phyloP scores from a whole-genome alignment of 345 rosid species.

The Arabis hirsuta region DNA sequence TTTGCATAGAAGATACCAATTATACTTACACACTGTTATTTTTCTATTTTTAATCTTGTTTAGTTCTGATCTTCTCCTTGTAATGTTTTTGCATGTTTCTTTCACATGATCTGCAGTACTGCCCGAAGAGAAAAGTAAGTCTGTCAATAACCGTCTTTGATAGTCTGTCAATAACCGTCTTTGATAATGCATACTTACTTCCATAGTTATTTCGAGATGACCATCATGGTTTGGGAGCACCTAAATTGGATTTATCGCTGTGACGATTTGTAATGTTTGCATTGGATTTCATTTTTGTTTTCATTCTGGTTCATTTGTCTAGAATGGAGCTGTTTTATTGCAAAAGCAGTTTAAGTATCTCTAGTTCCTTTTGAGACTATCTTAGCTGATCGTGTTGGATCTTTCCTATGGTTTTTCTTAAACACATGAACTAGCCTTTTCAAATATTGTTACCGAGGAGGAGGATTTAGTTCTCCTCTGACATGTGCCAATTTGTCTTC shows the following conservation, averaged over 20 bases:
- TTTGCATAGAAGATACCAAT: constrained; percentile 5
- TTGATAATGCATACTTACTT: constrained; percentile 27
- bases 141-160: constrained; percentile 23
- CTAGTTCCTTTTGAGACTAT: constrained; percentile 5
- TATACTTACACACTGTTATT: not conserved
- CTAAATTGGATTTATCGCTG: constrained; percentile 3
- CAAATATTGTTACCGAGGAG: constrained; percentile 2
- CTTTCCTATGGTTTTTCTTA: constrained; percentile 19
- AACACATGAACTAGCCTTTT: constrained; percentile 5
- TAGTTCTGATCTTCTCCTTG: constrained; percentile 41
- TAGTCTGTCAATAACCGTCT: constrained; percentile 39
- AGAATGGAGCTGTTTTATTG: not conserved
- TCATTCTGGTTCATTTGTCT: constrained; percentile 9
- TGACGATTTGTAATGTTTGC: constrained; percentile 9
- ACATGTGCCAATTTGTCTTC: constrained; percentile 9
- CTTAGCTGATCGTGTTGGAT: constrained; percentile 18
- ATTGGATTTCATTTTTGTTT: constrained; percentile 13
- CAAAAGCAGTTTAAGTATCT: constrained; percentile 11
- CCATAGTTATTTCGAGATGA: constrained; percentile 25
- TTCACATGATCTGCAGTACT: constrained; percentile 65
- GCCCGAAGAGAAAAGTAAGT: constrained; percentile 93
- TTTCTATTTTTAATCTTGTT: not conserved
- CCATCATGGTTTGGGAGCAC: constrained; percentile 28
- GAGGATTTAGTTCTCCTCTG: constrained; percentile 1
- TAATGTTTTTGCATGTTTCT: constrained; percentile 49